A percentile compares a stretch with the other conserved stretches of the same genome.
Conservation (phyloP, 306 rosid genomes). For the Gastrolobium bilobum region DNA sequence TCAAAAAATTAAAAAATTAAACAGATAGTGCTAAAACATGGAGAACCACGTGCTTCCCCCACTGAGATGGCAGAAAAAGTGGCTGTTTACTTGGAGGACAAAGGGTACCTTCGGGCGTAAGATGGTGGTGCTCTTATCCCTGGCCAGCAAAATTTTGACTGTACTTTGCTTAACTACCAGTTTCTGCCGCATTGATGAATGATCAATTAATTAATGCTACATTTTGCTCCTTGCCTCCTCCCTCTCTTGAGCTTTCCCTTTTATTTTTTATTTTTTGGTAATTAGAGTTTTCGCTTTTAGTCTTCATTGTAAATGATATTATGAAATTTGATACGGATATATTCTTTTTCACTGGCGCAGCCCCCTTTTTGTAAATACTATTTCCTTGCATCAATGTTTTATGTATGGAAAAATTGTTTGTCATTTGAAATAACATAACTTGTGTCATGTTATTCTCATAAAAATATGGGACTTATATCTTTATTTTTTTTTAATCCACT, state of each 20-base stretch:
- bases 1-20: no score
- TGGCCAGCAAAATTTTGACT: slow-evolving; percentile 10
- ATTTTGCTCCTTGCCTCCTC: background rate
- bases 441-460: no score
- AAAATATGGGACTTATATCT: no score
- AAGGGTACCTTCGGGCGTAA: slow-evolving; percentile 68
- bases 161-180: slow-evolving; percentile 2
- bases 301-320: slow-evolving; percentile 31
- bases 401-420: background rate
- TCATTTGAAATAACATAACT: no score
- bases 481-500: no score
- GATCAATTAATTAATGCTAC: background rate
- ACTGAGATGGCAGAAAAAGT: slow-evolving; percentile 75
- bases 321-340: slow-evolving; percentile 11
- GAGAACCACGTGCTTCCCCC: slow-evolving; percentile 65
- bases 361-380: slow-evolving; percentile 28
- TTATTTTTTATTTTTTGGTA: no score
- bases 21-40: slow-evolving; percentile 66
- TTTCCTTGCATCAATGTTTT: background rate
- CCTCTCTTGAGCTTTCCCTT: no score
- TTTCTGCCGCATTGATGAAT: slow-evolving; percentile 12
- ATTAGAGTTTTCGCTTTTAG: background rate
- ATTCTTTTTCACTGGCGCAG: background rate
- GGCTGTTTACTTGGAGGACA: slow-evolving; percentile 63
- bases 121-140: slow-evolving; percentile 9